Base-by-base conservation (phyloP, 1,284 basidiomycete species). In the Ceratobasidium sp. region DNA sequence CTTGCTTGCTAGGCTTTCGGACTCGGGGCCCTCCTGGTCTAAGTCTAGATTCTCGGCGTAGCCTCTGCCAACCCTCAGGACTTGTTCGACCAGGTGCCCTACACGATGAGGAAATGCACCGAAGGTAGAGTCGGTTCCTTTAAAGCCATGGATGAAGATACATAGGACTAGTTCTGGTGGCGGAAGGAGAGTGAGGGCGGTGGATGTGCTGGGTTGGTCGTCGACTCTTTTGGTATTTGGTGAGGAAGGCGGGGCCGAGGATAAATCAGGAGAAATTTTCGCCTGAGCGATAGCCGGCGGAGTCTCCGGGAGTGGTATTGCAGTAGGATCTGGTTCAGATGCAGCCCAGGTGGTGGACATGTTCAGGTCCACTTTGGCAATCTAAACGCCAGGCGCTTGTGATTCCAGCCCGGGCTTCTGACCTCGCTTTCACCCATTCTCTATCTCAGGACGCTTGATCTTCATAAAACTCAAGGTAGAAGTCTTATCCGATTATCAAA, bases 51-150 rank as follows among this genome's bases (percentile, higher is more conserved):
- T 46, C 3, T 57, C 53, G 53, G 46, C 67, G n/a, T 58, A 45
- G 10, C 67, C 67, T 32, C 67, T 58, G n/a, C 67, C 67, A 14
- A 59, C 55, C 50, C 50, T 70, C 18, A 70, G 26, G 1, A 70
- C 67, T 50, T 70, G 67, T 32, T 64, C 39, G n/a, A 57, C 72
- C 39, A 74, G 46, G 41, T 64, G 62, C 6, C 57, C 58, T 14
- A 60, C 43, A 39, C 59, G 48, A 57, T 39, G 18, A 21, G 55
- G 55, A 30, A 52, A 59, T 74, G 85, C 84, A 60, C 81, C 84
- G 75, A 96, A 96, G 0, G 93, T 93, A 12, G 87, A 84, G 72
- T 94, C 90, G 9, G 89, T 89, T 46, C 93, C 93, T 77, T 90
- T 90, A 81, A 90, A 89, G 32, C 87, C 87, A 74, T 12, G 58